phyloP scores from a whole-genome alignment of 768 basidiomycete species.

The Cystofilobasidium capitatum region DNA sequence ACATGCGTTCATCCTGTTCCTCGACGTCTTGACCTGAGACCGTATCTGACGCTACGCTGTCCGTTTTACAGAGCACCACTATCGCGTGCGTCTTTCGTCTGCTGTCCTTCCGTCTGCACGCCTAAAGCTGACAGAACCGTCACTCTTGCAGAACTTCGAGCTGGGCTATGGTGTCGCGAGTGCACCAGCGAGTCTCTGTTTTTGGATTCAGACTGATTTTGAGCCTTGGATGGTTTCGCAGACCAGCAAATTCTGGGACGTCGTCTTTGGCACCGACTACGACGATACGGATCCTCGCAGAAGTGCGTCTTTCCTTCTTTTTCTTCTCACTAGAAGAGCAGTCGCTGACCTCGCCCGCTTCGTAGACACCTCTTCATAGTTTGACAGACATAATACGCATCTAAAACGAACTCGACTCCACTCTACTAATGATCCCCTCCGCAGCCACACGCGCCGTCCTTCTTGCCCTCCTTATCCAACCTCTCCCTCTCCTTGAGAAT shows the following conservation, averaged over 20 bases:
- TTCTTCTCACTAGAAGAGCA: too few relatives aligned
- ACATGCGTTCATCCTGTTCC: constrained; percentile 44
- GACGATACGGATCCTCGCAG: background rate
- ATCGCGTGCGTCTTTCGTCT: background rate
- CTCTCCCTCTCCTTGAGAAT: constrained; percentile 12
- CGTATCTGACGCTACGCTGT: constrained; percentile 49
- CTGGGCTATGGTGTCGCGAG: constrained; percentile 91
- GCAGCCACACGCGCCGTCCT: background rate
- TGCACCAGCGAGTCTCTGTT: constrained; percentile 45
- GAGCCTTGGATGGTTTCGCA: background rate
- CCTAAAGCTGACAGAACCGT: constrained; percentile 92
- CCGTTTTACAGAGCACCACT: background rate
- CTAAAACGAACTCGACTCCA: background rate
- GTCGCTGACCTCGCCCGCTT: background rate
- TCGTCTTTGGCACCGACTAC: background rate
- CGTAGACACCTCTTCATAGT: too few relatives aligned
- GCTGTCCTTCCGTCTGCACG: constrained; percentile 29
- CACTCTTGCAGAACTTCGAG: constrained; percentile 81
- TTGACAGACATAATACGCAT: background rate
- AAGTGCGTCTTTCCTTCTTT: too few relatives aligned
- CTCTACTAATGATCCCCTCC: background rate
- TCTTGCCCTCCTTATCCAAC: constrained; percentile 12
- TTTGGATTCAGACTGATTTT: background rate
- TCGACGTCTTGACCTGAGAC: constrained; percentile 52
- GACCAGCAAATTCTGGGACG: constrained; percentile 5